Conservation (phyloP, 2,329 filamentous ascomycete species). For the Cryoendolithus antarcticus region DNA sequence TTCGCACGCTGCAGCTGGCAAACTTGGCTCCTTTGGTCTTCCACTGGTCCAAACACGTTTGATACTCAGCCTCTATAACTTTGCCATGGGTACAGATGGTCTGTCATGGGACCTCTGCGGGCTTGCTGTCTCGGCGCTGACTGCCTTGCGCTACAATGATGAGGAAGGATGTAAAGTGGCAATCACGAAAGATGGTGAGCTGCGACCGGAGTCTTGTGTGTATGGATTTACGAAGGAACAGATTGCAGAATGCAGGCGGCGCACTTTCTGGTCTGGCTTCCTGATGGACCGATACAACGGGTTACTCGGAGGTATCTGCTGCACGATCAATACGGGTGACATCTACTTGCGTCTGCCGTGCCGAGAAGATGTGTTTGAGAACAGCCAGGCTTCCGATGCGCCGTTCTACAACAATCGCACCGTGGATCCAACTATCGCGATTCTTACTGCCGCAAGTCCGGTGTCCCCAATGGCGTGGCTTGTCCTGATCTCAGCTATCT, state of each 20-base stretch:
- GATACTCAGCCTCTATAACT: slow-evolving; percentile 55
- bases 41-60: slow-evolving; percentile 56
- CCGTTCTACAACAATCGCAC: slow-evolving; percentile 48
- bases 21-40: slow-evolving; percentile 42
- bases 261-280: slow-evolving; percentile 62
- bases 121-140: slow-evolving; percentile 47
- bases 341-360: slow-evolving; percentile 56
- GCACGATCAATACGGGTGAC: slow-evolving; percentile 50
- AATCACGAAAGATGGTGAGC: background rate
- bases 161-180: slow-evolving; percentile 35
- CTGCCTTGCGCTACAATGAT: slow-evolving; percentile 43
- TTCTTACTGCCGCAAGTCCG: slow-evolving; percentile 26
- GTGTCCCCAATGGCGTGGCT: slow-evolving; percentile 46
- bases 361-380: slow-evolving; percentile 49
- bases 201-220: too few relatives aligned
- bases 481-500: slow-evolving; percentile 51
- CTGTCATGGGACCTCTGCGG: slow-evolving; percentile 54
- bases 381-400: slow-evolving; percentile 42
- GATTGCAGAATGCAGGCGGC: slow-evolving; percentile 53
- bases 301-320: slow-evolving; percentile 38
- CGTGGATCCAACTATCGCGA: slow-evolving; percentile 24
- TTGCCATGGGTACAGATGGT: slow-evolving; percentile 46
- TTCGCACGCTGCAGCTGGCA: slow-evolving; percentile 42
- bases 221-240: slow-evolving; percentile 20
- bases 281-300: slow-evolving; percentile 56